Conservation (phyloP, 768 basidiomycete genomes). For the Gymnopilus dilepis region DNA sequence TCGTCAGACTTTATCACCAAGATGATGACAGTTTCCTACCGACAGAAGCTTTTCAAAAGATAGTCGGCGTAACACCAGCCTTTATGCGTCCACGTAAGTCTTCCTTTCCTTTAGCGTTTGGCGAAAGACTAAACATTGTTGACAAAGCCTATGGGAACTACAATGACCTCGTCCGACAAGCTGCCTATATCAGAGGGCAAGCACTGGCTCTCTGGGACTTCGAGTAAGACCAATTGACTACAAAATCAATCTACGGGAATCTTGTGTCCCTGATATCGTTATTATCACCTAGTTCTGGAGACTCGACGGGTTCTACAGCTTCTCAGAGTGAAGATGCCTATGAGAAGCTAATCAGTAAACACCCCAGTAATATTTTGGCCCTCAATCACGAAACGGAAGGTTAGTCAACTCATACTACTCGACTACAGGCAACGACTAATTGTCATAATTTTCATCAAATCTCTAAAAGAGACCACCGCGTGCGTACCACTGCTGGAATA, state of each 20-base stretch:
- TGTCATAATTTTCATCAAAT: neutral
- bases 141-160: conserved; percentile 47
- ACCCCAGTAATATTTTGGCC: conserved; percentile 42
- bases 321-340: conserved; percentile 39
- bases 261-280: too few species aligned
- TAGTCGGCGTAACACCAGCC: conserved; percentile 48
- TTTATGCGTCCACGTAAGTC: conserved; percentile 53
- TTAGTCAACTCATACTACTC: too few species aligned
- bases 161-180: conserved; percentile 51
- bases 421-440: too few species aligned
- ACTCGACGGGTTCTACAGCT: conserved; percentile 41
- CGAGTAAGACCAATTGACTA: conserved; percentile 30
- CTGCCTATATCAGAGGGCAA: conserved; percentile 39
- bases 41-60: conserved; percentile 47
- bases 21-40: neutral
- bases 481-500: conserved; percentile 23
- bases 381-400: conserved; percentile 50
- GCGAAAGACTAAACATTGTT: neutral
- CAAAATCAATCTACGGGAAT: too few species aligned
- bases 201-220: conserved; percentile 46
- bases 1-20: neutral
- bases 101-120: neutral
- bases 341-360: conserved; percentile 29
- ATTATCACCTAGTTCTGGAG: conserved; percentile 36
- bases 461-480: conserved; percentile 40